Evolutionary conservation across 805 yeast genomes (phyloP), one percentile per base, ranked within the genome.

Genomic region (Candida bentonensis): DNA sequence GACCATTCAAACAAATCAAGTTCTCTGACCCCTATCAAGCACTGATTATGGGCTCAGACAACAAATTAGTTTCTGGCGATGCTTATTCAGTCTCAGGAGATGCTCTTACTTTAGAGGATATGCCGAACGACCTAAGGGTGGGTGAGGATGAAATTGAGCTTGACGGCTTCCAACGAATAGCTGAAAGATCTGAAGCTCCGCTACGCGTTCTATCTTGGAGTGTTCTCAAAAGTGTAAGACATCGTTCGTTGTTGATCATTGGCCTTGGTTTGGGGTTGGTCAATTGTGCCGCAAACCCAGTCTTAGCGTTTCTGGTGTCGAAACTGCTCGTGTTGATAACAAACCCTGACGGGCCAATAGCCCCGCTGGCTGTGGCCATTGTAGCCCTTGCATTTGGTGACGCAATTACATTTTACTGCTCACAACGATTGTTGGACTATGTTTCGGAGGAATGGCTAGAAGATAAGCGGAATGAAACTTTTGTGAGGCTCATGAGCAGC

Each of bases 301-400:
- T 83, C 0, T 86, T 92, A 49, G 82, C 96, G 0, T 87, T 62
- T 56, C 73, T 82, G 22, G 76, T 88, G 49, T 75, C 96, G 1
- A 76, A 77, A 47, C 61, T 89, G 5, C 61, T 89, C 4, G 60
- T 71, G 21, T 81, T 79, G 13, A 74, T 85, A 4, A 17, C 17
- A n/a, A 30, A 30, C n/a, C 36, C 36, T 11, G 20, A n/a, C 5
- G 36, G 36, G 36, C 5, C 11, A 5, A 27, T 53, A 70, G 45
- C 46, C 70, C 4, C 72, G 53, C 86, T 95, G 95, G 76, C 94
- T 0, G 45, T 77, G 41, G 63, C 77, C 36, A 77, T 84, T 0
- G 64, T 84, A 1, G 69, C 69, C 1, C 62, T 86, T n/a, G 73
- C 95, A 0, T 46, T 74, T 1, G 59, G 65, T 5, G 89, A 82